Base-by-base conservation (phyloP, 441 rosid genomes). In the Pelargonium australe region DNA sequence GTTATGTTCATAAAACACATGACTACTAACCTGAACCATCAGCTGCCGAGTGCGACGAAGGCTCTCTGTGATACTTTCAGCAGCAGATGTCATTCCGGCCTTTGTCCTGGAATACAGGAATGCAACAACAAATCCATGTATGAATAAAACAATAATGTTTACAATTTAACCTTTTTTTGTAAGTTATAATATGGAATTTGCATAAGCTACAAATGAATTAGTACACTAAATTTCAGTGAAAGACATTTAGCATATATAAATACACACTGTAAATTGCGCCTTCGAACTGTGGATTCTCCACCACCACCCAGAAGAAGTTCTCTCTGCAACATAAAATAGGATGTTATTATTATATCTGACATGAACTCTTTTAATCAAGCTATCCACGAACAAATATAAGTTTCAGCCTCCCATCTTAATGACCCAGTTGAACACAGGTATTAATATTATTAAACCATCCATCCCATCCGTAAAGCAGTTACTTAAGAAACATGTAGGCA, bases 31-130 rank as follows among this genome's bases (percentile, higher is more conserved):
- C 89, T 91, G 96, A 82, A 90, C 94, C 99, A 94, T 90, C 68
- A 94, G 80, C 73, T 91, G 97, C 40, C 95, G 91, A 62, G 92
- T 84, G 4, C 96, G 91, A 51, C 96, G 89, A 68, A 94, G 97
- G 80, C 99, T 94, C 67, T 94, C 96, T 1, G 96, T 94, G 75
- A 94, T 90, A 83, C 94, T 90, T 81, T 90, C 99, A 67, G 97
- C 94, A 73, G 96, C 97, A 44, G 96, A 89, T 67, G 91, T 87
- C 89, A 94, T 85, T 63, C 96, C 99, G 72, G 89, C 96, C 79
- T 91, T 91, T 34, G 97, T 87, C 86, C 99, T 91, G 74, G 23
- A 63, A 70, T 60, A 17, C 13, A 55, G 51, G 19, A 76, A 51
- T 53, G 4, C 7, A 65, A 53, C 60, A 7, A 53, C 16, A 53